phyloP scores from a whole-genome alignment of 345 rosid species.

The Luvunga scandens region DNA sequence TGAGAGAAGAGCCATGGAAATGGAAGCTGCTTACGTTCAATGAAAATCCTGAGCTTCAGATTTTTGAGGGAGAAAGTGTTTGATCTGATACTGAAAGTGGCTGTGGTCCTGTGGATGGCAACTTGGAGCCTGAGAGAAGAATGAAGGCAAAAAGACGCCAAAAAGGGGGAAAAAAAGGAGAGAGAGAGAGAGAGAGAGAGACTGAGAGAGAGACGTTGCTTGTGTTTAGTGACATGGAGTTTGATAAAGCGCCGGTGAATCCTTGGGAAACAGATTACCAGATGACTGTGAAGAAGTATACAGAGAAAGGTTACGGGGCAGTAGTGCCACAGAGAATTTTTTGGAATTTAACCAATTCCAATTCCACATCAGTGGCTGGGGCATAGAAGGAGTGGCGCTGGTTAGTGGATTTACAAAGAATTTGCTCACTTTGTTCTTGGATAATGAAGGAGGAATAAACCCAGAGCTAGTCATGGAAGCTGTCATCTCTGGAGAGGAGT shows the following conservation, averaged over 20 bases:
- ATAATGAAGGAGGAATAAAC: conserved; percentile 30
- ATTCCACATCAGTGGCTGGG: conserved; percentile 42
- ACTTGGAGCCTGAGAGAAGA: conserved; percentile 29
- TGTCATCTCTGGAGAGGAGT: too few relatives aligned
- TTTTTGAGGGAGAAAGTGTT: too few relatives aligned
- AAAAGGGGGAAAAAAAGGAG: too few relatives aligned
- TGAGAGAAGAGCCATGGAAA: too few relatives aligned
- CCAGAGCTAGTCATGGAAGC: conserved; percentile 20
- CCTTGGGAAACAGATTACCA: conserved; percentile 53
- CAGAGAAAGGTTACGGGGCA: conserved; percentile 42
- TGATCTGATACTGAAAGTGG: too few relatives aligned
- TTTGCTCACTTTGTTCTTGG: conserved; percentile 49
- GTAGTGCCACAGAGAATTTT: conserved; percentile 57
- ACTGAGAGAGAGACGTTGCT: conserved; percentile 42
- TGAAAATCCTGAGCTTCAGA: too few relatives aligned
- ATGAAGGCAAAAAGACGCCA: too few relatives aligned
- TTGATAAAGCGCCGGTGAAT: conserved; percentile 32
- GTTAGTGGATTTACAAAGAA: conserved; percentile 73
- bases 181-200: neutral
- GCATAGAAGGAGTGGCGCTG: conserved; percentile 44
- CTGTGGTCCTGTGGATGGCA: conserved; percentile 36
- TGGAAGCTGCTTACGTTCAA: too few relatives aligned
- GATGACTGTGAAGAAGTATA: conserved; percentile 38
- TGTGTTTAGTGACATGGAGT: conserved; percentile 73
- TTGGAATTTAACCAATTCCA: conserved; percentile 60